Percentiles rank a stretch among this genome's conserved stretches.
These are phyloP conservation scores for Debaryomyces psychrophilus DNA, from an alignment of 1,139 yeast genomes.

Conservation along the genomic window DNA sequence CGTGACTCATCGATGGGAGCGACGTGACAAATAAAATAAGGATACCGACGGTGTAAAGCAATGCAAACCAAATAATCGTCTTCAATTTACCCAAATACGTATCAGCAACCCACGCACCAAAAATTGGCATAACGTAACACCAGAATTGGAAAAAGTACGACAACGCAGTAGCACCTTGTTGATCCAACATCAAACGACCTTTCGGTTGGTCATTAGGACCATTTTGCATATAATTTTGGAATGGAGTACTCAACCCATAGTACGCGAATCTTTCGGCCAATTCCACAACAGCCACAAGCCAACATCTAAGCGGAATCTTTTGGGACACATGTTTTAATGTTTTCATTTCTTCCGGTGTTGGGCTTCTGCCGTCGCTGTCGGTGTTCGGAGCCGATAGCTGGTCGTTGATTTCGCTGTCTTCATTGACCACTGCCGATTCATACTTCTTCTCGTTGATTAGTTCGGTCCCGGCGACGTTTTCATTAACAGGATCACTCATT, in stretches of 20 bases:
- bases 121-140: slow-evolving; percentile 80
- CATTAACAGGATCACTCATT: slow-evolving; percentile 1
- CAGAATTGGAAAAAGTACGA: slow-evolving; percentile 79
- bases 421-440: background rate
- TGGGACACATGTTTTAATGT: slow-evolving; percentile 47
- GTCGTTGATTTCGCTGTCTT: slow-evolving; percentile 1
- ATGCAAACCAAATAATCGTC: slow-evolving; percentile 65
- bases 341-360: slow-evolving; percentile 43
- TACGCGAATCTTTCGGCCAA: slow-evolving; percentile 84
- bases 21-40: slow-evolving; percentile 72
- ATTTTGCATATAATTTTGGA: slow-evolving; percentile 77
- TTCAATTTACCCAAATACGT: slow-evolving; percentile 72
- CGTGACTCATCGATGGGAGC: slow-evolving; percentile 60
- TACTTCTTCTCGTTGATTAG: background rate
- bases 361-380: slow-evolving; percentile 34
- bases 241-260: slow-evolving; percentile 76
- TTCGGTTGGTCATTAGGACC: slow-evolving; percentile 47
- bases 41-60: slow-evolving; percentile 64
- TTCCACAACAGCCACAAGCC: slow-evolving; percentile 78
- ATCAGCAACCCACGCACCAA: slow-evolving; percentile 79
- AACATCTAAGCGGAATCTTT: slow-evolving; percentile 50
- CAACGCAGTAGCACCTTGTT: slow-evolving; percentile 71
- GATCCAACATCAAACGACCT: slow-evolving; percentile 67
- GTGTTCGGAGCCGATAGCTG: background rate
- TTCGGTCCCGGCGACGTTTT: background rate